Base-by-base conservation (phyloP, 1,139 yeast genomes). In the Yamadazyma sp. region DNA sequence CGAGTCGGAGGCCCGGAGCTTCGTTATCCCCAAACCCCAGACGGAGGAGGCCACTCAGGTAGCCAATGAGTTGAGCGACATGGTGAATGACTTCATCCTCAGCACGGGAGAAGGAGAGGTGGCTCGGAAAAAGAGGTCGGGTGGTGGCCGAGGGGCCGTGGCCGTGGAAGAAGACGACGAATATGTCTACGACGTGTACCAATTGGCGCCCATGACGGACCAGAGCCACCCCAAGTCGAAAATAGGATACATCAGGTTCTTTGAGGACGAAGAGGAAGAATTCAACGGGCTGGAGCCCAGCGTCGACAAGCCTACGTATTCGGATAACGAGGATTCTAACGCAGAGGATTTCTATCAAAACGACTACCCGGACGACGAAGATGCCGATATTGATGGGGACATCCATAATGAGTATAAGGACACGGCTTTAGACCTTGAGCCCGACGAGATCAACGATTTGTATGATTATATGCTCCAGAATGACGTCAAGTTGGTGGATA, bases 361-460 rank as follows among this genome's bases (percentile, higher is more conserved):
- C 61, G 98, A 92, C 55, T 92, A 92, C 55, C 98, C 98, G 0
- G 95, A 88, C 40, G 96, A 88, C 54, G 96, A 87, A 51, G 92
- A 85, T 53, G 87, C 72, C 33, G 72, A 61, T 36, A 70, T 65
- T 29, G 73, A 62, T 28, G 73, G 64, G 42, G 73, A 61, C 43
- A 50, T 46, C 41, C 59, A 42, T 39, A 44, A 42, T 37, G 51
- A 49, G 11, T 45, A 45, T 28, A 43, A 37, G 17, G 49, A 42
- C 15, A 48, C 50, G n/a, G 51, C 39, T 2, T 37, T 42, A 28
- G 45, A 47, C 54, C 57, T 31, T 30, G 51, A 57, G 5, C 53
- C 50, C 15, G 61, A 54, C 25, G 59, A 54, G 47, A 50, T 54
- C 39, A 65, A 58, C 31, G 59, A 58, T 11, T 45, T 48, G 15